Evolutionary conservation across 495 filamentous ascomycete genomes (phyloP).

Genomic region (Pseudevernia furfuracea): DNA sequence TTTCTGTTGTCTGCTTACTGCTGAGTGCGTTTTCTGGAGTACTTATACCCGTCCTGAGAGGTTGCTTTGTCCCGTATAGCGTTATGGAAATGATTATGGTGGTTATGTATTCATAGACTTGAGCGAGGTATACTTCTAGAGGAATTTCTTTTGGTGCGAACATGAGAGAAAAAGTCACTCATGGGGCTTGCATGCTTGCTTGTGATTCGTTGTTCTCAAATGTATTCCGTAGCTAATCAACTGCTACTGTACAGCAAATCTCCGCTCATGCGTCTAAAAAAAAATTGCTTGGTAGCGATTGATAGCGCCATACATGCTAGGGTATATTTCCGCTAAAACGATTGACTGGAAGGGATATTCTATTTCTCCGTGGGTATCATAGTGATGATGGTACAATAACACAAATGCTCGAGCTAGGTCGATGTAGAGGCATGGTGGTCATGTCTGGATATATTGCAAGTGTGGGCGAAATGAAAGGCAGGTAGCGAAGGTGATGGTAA

Average conservation of each 20-base stretch:
- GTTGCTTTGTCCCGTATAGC: not conserved
- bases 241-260: not conserved
- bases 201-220: not conserved
- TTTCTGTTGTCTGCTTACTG: not conserved
- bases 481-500: conserved; percentile 5
- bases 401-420: not conserved
- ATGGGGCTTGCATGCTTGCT: not conserved
- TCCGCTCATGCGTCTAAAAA: not conserved
- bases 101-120: conserved; percentile 10
- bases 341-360: not conserved
- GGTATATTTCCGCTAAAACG: conserved; percentile 13
- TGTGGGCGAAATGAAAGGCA: not conserved
- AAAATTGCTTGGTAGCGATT: not conserved
- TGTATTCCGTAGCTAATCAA: not conserved
- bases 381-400: not conserved
- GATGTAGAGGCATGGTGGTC: not conserved
- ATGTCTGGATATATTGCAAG: not conserved
- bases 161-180: not conserved
- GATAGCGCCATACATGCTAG: not conserved
- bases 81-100: conserved; percentile 2
- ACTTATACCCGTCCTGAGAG: not conserved
- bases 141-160: not conserved
- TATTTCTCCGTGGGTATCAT: conserved; percentile 6
- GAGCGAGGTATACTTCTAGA: not conserved
- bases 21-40: not conserved